Conservation (phyloP, 225 moss, liverwort and hornwort species). For the Takakia lepidozioides region DNA sequence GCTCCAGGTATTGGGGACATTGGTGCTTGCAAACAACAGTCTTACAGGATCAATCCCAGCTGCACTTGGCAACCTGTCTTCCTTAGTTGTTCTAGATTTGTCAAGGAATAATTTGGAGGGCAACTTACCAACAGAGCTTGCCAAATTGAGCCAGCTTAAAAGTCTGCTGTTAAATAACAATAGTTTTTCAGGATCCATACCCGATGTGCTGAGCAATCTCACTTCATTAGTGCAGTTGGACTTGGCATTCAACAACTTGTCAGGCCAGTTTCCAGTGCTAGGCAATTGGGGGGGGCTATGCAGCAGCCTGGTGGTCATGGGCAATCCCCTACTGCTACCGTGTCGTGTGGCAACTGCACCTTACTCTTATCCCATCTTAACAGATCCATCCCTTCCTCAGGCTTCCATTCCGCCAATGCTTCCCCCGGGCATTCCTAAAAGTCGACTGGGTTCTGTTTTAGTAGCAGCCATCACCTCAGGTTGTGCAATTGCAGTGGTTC, state of each 20-base stretch:
- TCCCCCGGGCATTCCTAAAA: slow-evolving; percentile 10
- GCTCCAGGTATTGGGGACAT: slow-evolving; percentile 38
- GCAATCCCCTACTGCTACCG: slow-evolving; percentile 44
- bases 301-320: slow-evolving; percentile 51
- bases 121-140: slow-evolving; percentile 44
- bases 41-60: slow-evolving; percentile 40
- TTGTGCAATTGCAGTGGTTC: slow-evolving; percentile 75
- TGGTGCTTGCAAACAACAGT: slow-evolving; percentile 46
- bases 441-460: slow-evolving; percentile 55
- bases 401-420: slow-evolving; percentile 6
- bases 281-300: slow-evolving; percentile 49
- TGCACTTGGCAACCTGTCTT: slow-evolving; percentile 35
- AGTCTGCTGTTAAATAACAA: slow-evolving; percentile 51
- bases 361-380: slow-evolving; percentile 29
- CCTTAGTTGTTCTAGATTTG: slow-evolving; percentile 51
- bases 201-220: slow-evolving; percentile 50
- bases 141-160: slow-evolving; percentile 37
- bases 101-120: slow-evolving; percentile 43
- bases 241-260: slow-evolving; percentile 61
- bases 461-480: slow-evolving; percentile 94
- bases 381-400: slow-evolving; percentile 8
- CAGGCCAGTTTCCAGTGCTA: slow-evolving; percentile 44
- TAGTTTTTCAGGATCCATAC: slow-evolving; percentile 47
- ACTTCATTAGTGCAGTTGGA: slow-evolving; percentile 55
- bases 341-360: slow-evolving; percentile 47